These are phyloP conservation scores for Aureobasidium namibiae DNA, from an alignment of 2,329 filamentous ascomycete species.

Conservation along the genomic window DNA sequence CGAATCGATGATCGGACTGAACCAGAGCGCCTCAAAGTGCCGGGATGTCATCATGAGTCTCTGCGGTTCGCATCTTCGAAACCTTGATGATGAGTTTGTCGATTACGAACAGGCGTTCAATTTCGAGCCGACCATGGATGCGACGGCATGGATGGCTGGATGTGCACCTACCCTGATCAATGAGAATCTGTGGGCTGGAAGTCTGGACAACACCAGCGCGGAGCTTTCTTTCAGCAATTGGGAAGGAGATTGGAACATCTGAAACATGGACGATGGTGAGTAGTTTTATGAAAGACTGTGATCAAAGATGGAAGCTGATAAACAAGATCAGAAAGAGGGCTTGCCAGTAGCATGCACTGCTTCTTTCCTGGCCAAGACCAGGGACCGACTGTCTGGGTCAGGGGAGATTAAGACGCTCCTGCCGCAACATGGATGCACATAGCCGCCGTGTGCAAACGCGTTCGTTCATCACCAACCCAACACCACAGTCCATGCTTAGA, in stretches of 20 bases:
- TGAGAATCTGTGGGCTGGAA: slow-evolving; percentile 11
- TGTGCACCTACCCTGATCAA: slow-evolving; percentile 8
- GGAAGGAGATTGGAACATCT: slow-evolving; percentile 7
- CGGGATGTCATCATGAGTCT: slow-evolving; percentile 35
- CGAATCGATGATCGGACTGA: slow-evolving; percentile 30
- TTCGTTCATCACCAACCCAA: not conserved
- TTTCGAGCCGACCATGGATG: slow-evolving; percentile 10
- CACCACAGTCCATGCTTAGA: not conserved
- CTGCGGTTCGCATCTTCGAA: slow-evolving; percentile 24
- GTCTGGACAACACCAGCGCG: slow-evolving; percentile 8
- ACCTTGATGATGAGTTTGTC: not conserved
- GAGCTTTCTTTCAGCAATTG: slow-evolving; percentile 11
- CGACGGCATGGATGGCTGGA: slow-evolving; percentile 6
- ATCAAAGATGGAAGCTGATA: not conserved
- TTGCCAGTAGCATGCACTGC: not conserved
- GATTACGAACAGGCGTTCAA: not conserved
- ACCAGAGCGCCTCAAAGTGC: slow-evolving; percentile 36
- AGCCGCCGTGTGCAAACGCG: not conserved
- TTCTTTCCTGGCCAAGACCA: not conserved
- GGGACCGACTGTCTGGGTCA: not conserved
- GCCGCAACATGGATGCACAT: not conserved
- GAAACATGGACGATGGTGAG: not conserved
- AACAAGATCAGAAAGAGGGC: not conserved
- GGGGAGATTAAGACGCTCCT: not conserved
- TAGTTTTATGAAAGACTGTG: not conserved